phyloP scores from a whole-genome alignment of 257 asterid genomes.

The Forsythia viridissima region DNA sequence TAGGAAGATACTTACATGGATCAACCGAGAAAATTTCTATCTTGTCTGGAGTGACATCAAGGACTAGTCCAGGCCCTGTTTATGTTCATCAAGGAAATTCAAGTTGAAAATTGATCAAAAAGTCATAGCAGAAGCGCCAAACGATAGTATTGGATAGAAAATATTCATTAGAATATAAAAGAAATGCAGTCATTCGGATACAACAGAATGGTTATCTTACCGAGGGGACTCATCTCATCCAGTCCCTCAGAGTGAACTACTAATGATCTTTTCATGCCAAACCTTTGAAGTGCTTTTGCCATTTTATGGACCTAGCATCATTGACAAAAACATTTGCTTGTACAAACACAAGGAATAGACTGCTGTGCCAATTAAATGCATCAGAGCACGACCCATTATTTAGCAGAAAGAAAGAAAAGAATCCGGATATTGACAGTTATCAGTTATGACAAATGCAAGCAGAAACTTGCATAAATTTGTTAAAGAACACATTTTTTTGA shows the following conservation, averaged over 20 bases:
- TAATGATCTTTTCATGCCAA: slow-evolving; percentile 70
- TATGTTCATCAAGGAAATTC: background rate
- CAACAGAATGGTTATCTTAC: slow-evolving; percentile 35
- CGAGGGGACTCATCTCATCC: slow-evolving; percentile 84
- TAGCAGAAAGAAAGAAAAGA: background rate
- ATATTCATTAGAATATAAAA: background rate
- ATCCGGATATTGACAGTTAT: background rate
- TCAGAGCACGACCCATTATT: background rate
- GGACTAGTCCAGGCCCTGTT: slow-evolving; percentile 64
- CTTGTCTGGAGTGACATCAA: slow-evolving; percentile 65
- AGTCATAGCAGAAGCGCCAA: slow-evolving; percentile 2
- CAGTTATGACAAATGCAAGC: background rate
- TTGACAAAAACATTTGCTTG: background rate
- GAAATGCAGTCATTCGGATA: background rate
- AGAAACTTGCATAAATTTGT: background rate
- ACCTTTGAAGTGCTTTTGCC: slow-evolving; percentile 69
- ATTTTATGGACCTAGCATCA: slow-evolving; percentile 56
- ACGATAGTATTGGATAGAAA: too few species aligned
- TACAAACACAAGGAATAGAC: background rate
- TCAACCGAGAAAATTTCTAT: slow-evolving; percentile 62
- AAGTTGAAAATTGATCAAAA: background rate
- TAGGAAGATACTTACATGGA: slow-evolving; percentile 47
- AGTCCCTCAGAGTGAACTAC: slow-evolving; percentile 81
- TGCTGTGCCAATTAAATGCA: background rate
- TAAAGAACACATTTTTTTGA: background rate